A percentile compares a stretch with the other conserved stretches of the same genome.
phyloP scores from a whole-genome alignment of 1,284 basidiomycete genomes.

The Rhodofomes roseus region DNA sequence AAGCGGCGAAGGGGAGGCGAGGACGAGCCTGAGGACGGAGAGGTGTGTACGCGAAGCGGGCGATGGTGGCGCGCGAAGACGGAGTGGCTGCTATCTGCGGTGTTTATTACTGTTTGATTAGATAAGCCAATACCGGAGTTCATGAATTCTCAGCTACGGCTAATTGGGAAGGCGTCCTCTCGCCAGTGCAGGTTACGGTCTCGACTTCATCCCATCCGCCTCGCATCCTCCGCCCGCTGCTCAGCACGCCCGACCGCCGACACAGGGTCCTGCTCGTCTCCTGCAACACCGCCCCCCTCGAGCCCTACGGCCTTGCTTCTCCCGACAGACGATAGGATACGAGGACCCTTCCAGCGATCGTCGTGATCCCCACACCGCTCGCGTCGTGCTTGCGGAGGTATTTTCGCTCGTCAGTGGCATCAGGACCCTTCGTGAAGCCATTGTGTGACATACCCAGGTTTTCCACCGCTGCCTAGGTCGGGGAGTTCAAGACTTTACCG shows the following conservation, averaged over 20 bases:
- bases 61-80: neutral
- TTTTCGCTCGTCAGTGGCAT: neutral
- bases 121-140: slow-evolving; percentile 2
- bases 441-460: neutral
- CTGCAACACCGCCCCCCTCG: neutral
- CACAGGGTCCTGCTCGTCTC: neutral
- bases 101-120: slow-evolving; percentile 7
- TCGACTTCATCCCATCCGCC: slow-evolving; percentile 9
- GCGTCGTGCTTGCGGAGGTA: neutral
- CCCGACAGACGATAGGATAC: neutral
- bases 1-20: neutral
- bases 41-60: neutral
- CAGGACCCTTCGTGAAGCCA: neutral
- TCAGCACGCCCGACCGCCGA: neutral
- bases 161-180: slow-evolving; percentile 1
- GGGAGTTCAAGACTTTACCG: neutral
- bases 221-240: neutral
- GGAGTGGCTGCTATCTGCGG: neutral
- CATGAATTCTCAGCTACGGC: slow-evolving; percentile 3
- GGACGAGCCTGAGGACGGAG: neutral
- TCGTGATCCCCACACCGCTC: neutral
- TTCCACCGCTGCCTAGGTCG: neutral
- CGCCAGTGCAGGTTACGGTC: slow-evolving; percentile 5
- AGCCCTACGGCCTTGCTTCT: neutral
- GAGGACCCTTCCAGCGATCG: neutral